Evolutionary conservation across 495 filamentous ascomycete genomes (phyloP), one percentile per base, ranked within the genome.

Genomic region (Immersiella caudata): DNA sequence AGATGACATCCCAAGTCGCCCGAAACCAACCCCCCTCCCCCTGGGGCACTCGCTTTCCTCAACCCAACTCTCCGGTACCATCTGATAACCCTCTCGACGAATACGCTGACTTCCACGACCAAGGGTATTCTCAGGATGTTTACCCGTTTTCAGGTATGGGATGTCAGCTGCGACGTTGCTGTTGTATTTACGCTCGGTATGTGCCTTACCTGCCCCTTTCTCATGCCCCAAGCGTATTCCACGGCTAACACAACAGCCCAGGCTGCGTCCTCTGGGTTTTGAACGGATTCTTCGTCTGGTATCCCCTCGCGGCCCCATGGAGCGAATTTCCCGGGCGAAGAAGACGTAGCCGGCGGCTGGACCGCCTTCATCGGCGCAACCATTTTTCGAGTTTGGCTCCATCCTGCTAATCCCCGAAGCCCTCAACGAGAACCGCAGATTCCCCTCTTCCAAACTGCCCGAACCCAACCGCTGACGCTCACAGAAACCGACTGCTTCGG

Each of bases 321-420:
- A 84, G 82, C 11, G 81, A 83, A 65, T 92, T 92, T 69, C 29
- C 73, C 1, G n/a, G 78, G 79, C 25, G 90, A 91, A 74, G 70
- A 73, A 0, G 51, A 77, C 1, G 60, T 73, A 50, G 88, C 81
- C 7, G 86, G 87, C 5, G 90, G 90, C 12, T 81, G 90, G 9
- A 88, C 85, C 0, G 89, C 86, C 5, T 89, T 91, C 67, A 82
- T 91, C 26, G 90, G 90, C n/a, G 87, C 87, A 0, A 90, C 87
- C 0, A 76, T 92, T 4, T n/a, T 91, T 92, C 72, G 87, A 90
- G 70, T 64, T 91, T 20, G 89, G 89, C 0, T 87, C 84, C 65
- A 74, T 92, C 0, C 72, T 92, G 24, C 75, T 92, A 16, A 80
- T 92, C 70, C 73, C 90, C 4, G 90, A 93, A 71, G 89, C 89